These are phyloP conservation scores for Zelopaecilomyces penicillatus DNA, from an alignment of 2,329 filamentous ascomycete species.

Conservation along the genomic window DNA sequence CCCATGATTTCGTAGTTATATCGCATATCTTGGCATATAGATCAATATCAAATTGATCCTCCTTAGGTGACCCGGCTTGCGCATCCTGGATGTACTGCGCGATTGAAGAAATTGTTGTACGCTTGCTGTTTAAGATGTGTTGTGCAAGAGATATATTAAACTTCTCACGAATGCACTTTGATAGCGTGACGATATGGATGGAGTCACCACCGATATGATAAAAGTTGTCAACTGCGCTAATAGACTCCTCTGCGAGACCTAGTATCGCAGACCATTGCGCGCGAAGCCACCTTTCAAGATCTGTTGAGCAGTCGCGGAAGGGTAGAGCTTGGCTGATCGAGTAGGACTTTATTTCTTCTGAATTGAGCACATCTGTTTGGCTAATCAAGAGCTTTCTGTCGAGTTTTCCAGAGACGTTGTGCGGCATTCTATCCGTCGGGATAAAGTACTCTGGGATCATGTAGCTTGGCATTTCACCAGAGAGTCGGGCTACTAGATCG, in stretches of 20 bases:
- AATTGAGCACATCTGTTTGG: not conserved
- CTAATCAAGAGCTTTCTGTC: constrained; percentile 3
- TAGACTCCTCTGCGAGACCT: constrained; percentile 5
- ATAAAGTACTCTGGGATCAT: constrained; percentile 6
- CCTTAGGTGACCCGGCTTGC: not conserved
- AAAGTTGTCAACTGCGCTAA: constrained; percentile 14
- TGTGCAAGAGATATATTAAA: constrained; percentile 9
- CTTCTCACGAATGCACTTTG: constrained; percentile 9
- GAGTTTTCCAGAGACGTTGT: constrained; percentile 4
- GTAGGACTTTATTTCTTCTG: not conserved
- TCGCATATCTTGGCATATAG: constrained; percentile 1
- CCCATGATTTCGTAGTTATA: not conserved
- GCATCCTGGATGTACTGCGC: constrained; percentile 9
- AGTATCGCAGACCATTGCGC: constrained; percentile 4
- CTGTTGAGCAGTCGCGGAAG: constrained; percentile 5
- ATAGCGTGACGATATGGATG: constrained; percentile 12
- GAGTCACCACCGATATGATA: constrained; percentile 15
- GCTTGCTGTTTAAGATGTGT: constrained; percentile 13
- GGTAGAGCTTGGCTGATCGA: not conserved
- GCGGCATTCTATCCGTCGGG: constrained; percentile 4
- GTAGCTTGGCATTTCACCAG: not conserved
- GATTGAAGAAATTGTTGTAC: constrained; percentile 11
- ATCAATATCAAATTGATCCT: not conserved
- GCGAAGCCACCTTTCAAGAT: constrained; percentile 3
- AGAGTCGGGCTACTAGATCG: not conserved